Evolutionary conservation across 306 rosid species (phyloP).

Genomic region (Pachyrhizus erosus): DNA sequence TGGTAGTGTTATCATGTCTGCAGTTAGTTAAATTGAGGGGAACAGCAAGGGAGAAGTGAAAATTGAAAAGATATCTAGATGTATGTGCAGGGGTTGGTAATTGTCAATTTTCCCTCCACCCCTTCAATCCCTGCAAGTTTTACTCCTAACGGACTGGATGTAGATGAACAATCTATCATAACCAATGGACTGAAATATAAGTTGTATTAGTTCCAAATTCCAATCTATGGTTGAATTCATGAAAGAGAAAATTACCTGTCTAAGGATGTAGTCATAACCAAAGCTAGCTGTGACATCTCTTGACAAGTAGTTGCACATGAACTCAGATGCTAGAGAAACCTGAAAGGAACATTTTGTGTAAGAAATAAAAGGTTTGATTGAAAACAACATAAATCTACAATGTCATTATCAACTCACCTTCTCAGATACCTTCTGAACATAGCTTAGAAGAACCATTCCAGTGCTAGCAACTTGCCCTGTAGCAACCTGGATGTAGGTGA

Average conservation of each 20-base stretch:
- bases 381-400: slow-evolving; percentile 21
- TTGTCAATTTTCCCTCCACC: neutral
- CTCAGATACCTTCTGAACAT: slow-evolving; percentile 95
- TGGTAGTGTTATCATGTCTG: slow-evolving; percentile 7
- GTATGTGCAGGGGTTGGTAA: slow-evolving; percentile 7
- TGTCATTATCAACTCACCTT: slow-evolving; percentile 65
- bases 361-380: neutral
- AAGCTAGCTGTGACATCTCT: slow-evolving; percentile 85
- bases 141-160: slow-evolving; percentile 1
- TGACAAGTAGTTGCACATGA: slow-evolving; percentile 93
- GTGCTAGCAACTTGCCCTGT: slow-evolving; percentile 97
- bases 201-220: slow-evolving; percentile 4
- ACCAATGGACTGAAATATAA: neutral
- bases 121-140: slow-evolving; percentile 16
- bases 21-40: neutral
- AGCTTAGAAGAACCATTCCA: slow-evolving; percentile 91
- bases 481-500: slow-evolving; percentile 70
- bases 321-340: slow-evolving; percentile 93
- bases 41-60: slow-evolving; percentile 7
- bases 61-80: slow-evolving; percentile 24
- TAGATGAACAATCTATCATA: slow-evolving; percentile 8
- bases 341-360: slow-evolving; percentile 39
- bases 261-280: slow-evolving; percentile 94
- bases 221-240: slow-evolving; percentile 11
- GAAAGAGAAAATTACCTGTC: slow-evolving; percentile 69